Evolutionary conservation across 2,329 filamentous ascomycete genomes (phyloP).

Genomic region (Pyrenophora graminea): DNA sequence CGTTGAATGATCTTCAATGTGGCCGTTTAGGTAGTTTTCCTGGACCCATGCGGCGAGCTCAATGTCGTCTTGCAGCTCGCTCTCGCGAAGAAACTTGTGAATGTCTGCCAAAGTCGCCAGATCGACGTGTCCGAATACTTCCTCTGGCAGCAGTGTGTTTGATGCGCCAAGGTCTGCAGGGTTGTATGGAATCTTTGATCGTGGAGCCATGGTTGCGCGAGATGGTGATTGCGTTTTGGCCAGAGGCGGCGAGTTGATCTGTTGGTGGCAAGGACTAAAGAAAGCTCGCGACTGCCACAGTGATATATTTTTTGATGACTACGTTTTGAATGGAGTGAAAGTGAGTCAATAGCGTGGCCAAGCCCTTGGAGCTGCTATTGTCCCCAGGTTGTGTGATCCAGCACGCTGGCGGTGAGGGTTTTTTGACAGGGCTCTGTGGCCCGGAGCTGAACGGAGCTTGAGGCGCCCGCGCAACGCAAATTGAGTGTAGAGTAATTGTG

Average conservation of each 20-base stretch:
- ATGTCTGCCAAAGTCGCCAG: conserved; percentile 29
- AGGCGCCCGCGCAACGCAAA: conserved; percentile 2
- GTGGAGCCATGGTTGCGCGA: conserved; percentile 12
- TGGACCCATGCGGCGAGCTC: conserved; percentile 31
- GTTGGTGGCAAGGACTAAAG: not conserved
- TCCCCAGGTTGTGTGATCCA: conserved; percentile 1
- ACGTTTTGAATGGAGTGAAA: not conserved
- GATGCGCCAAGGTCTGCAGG: conserved; percentile 8
- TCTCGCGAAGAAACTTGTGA: conserved; percentile 24
- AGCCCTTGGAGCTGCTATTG: conserved; percentile 5
- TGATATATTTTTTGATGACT: not conserved
- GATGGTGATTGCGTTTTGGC: not conserved
- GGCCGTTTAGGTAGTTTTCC: conserved; percentile 25
- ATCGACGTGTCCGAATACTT: conserved; percentile 29
- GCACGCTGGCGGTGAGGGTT: conserved; percentile 9
- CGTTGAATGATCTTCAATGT: conserved; percentile 6
- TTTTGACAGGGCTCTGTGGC: conserved; percentile 10
- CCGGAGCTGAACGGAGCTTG: conserved; percentile 2
- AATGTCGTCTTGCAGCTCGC: conserved; percentile 24
- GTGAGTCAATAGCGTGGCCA: not conserved
- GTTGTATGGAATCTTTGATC: not conserved
- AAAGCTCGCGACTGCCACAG: not conserved
- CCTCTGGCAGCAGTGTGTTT: conserved; percentile 17
- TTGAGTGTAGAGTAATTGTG: not conserved
- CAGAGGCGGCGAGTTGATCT: not conserved